Base-by-base conservation (phyloP, 2,329 filamentous ascomycete species). In the Acrodontium crateriforme region DNA sequence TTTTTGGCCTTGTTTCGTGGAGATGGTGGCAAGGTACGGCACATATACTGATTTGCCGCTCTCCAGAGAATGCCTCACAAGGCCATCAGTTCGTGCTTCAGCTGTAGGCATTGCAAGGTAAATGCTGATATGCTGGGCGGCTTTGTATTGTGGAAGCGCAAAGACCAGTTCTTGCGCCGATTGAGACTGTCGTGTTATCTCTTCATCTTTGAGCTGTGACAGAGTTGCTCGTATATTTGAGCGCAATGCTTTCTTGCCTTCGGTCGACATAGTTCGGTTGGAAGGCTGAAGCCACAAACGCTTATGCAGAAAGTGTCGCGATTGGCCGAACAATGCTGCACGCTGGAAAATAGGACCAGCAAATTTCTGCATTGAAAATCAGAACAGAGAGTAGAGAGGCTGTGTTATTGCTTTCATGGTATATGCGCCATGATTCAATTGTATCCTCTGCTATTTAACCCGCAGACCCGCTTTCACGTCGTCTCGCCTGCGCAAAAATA, bases 81-180 rank as follows among this genome's bases (percentile, higher is more conserved):
- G 82, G 26, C 65, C 62, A 28, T 76, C 73, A 2, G 89, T 98
- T 42, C 84, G 81, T 15, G 93, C 69, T 58, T 98, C 89, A 14
- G 76, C 78, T 7, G 64, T 60, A 1, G 85, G 84, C 89, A 98
- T 98, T 8, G 87, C 89, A 10, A 98, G 65, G 52, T 92, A 98
- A 31, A 98, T 67, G 42, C 81, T 84, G 46, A 98, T 71, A 29
- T 72, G 68, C 35, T 63, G 67, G 22, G 89, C 85, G 30, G 75
- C 63, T 38, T 71, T 60, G 52, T 92, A 98, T 30, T 83, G 78
- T 27, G 70, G 65, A 44, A 85, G 70, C 8, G 65, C 61, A 24
- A 76, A 60, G 19, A 94, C 58, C 5, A 67, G 60, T 29, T 71
- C 65, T 39, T 75, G 76, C 13, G 81, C 73, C 40, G 59, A 60